phyloP scores from a whole-genome alignment of 2,329 filamentous ascomycete species.

The Truncatella angustata region DNA sequence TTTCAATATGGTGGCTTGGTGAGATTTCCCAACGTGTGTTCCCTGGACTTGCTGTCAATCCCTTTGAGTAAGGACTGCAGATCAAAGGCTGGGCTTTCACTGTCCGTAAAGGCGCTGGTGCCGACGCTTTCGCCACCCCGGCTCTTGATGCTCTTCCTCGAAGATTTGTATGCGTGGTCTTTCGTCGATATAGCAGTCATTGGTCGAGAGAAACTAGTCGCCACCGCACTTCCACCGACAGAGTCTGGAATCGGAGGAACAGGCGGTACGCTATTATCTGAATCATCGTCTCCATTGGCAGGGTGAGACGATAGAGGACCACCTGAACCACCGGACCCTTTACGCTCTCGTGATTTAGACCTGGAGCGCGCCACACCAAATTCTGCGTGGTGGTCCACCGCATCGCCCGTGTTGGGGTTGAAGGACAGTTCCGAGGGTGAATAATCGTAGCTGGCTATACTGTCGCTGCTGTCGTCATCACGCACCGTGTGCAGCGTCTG shows the following conservation, averaged over 20 bases:
- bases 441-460: slow-evolving; percentile 69
- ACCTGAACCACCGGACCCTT: slow-evolving; percentile 22
- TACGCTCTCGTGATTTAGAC: slow-evolving; percentile 29
- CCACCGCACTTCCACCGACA: slow-evolving; percentile 21
- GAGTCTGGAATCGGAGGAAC: slow-evolving; percentile 52
- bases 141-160: slow-evolving; percentile 25
- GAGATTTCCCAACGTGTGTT: slow-evolving; percentile 30
- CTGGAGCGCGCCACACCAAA: slow-evolving; percentile 16
- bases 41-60: slow-evolving; percentile 31
- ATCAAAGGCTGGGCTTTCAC: slow-evolving; percentile 22
- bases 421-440: slow-evolving; percentile 66
- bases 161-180: slow-evolving; percentile 31
- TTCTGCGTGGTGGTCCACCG: slow-evolving; percentile 25
- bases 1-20: slow-evolving; percentile 28
- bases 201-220: slow-evolving; percentile 20
- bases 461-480: slow-evolving; percentile 57
- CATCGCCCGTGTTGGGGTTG: slow-evolving; percentile 40
- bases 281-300: slow-evolving; percentile 27
- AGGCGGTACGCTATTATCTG: slow-evolving; percentile 46
- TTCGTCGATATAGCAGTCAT: slow-evolving; percentile 30
- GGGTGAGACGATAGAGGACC: slow-evolving; percentile 28
- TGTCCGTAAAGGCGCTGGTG: slow-evolving; percentile 20
- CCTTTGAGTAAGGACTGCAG: slow-evolving; percentile 32
- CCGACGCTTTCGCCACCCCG: slow-evolving; percentile 27
- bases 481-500: slow-evolving; percentile 37